These are phyloP conservation scores for Botrytis tulipae DNA, from an alignment of 2,329 filamentous ascomycete species.

Conservation along the genomic window DNA sequence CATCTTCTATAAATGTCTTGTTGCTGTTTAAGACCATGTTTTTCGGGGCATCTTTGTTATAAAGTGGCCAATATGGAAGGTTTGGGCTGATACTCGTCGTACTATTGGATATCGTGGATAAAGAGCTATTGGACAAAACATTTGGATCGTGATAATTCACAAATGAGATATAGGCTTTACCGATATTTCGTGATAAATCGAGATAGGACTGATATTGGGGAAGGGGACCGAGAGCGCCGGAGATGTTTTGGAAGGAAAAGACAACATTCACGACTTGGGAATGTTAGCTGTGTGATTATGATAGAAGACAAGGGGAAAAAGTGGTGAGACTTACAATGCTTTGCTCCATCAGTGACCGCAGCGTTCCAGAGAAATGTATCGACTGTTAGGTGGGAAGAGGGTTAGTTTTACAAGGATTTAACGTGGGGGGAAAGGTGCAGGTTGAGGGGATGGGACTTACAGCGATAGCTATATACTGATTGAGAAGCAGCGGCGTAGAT, in stretches of 20 bases:
- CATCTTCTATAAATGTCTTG: slow-evolving; percentile 45
- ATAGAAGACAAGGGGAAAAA: background rate
- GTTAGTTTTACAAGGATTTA: background rate
- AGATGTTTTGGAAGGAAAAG: slow-evolving; percentile 52
- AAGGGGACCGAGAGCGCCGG: slow-evolving; percentile 46
- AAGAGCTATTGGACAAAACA: background rate
- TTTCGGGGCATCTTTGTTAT: slow-evolving; percentile 40
- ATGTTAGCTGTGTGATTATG: background rate
- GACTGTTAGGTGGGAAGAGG: slow-evolving; percentile 28
- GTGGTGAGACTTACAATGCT: slow-evolving; percentile 40
- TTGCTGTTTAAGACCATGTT: slow-evolving; percentile 48
- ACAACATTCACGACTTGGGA: slow-evolving; percentile 45
- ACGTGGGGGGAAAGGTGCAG: too few relatives aligned
- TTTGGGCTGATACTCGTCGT: slow-evolving; percentile 26
- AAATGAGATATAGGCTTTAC: slow-evolving; percentile 39
- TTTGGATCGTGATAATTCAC: slow-evolving; percentile 47
- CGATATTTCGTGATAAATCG: slow-evolving; percentile 31
- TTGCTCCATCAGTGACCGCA: slow-evolving; percentile 43
- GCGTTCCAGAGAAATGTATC: slow-evolving; percentile 46
- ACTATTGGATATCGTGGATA: background rate
- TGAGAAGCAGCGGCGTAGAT: slow-evolving; percentile 40
- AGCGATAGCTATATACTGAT: slow-evolving; percentile 49
- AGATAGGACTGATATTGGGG: slow-evolving; percentile 44
- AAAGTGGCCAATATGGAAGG: slow-evolving; percentile 45
- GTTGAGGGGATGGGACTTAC: background rate